Conservation (phyloP, 2,329 filamentous ascomycete species). For the Clonostachys chloroleuca region DNA sequence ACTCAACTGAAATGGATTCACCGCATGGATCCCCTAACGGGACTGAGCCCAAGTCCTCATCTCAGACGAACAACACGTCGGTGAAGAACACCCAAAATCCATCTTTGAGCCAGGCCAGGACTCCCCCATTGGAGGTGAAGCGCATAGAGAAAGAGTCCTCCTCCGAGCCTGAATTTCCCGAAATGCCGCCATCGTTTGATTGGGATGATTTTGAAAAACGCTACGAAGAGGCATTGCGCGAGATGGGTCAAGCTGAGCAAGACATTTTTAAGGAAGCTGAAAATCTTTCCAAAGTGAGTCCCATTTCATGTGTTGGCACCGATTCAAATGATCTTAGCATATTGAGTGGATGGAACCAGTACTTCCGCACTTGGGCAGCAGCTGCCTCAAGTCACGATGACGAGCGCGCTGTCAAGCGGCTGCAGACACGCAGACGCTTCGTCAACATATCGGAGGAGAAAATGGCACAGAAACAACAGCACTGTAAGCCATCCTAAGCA, state of each 20-base stretch:
- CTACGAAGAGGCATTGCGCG: conserved; percentile 62
- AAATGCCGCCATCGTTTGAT: conserved; percentile 56
- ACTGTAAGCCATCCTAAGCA: conserved; percentile 55
- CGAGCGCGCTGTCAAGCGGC: conserved; percentile 70
- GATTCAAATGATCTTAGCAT: neutral
- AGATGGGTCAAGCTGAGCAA: conserved; percentile 60
- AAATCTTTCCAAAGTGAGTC: conserved; percentile 56
- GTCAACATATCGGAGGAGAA: conserved; percentile 70
- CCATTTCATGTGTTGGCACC: neutral
- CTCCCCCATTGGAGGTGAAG: neutral
- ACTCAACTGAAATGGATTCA: no score
- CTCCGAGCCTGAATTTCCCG: conserved; percentile 38
- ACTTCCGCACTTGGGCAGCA: conserved; percentile 75
- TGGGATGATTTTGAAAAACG: conserved; percentile 73
- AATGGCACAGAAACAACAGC: conserved; percentile 70
- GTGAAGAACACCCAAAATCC: neutral
- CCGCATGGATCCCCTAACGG: neutral
- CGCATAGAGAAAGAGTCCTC: neutral
- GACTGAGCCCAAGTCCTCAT: neutral
- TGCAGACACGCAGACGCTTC: conserved; percentile 74
- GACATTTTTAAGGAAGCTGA: conserved; percentile 64
- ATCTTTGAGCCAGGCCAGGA: neutral
- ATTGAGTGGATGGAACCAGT: conserved; percentile 38
- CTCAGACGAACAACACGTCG: neutral
- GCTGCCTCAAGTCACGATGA: conserved; percentile 70